phyloP scores from a whole-genome alignment of 1,284 basidiomycete species.

The Prillingera fragicola region DNA sequence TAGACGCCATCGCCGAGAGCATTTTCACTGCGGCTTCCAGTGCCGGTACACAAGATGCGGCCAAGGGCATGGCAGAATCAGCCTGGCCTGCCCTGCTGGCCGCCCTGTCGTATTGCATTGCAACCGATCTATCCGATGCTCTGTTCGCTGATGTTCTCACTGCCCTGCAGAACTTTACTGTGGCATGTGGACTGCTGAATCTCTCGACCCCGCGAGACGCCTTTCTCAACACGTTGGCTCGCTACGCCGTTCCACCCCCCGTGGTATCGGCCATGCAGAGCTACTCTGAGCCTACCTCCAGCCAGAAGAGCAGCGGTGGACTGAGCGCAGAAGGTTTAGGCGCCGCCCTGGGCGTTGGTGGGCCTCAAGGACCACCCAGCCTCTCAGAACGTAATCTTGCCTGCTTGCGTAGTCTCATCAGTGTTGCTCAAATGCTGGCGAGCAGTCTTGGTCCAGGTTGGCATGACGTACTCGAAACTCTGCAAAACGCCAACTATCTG shows the following conservation, averaged over 20 bases:
- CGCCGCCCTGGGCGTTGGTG: conserved; percentile 30
- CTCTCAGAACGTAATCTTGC: conserved; percentile 84
- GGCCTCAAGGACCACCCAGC: conserved; percentile 55
- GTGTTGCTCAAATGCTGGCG: conserved; percentile 73
- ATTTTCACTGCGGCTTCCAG: conserved; percentile 61
- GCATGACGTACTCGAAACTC: conserved; percentile 81
- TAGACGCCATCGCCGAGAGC: conserved; percentile 81
- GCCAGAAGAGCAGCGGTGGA: conserved; percentile 48
- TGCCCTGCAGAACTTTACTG: conserved; percentile 75
- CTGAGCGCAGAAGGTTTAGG: conserved; percentile 68
- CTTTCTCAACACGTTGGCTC: conserved; percentile 78
- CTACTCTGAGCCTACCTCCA: conserved; percentile 53
- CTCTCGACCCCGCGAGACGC: conserved; percentile 85
- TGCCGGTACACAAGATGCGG: conserved; percentile 46
- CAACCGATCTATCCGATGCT: conserved; percentile 70
- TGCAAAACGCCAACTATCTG: conserved; percentile 90
- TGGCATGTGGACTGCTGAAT: conserved; percentile 81
- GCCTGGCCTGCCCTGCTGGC: conserved; percentile 88
- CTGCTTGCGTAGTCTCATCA: conserved; percentile 76
- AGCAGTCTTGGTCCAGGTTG: conserved; percentile 80
- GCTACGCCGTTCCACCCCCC: conserved; percentile 78
- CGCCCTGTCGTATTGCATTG: conserved; percentile 78
- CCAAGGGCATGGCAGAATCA: conserved; percentile 71
- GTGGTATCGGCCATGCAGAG: conserved; percentile 78
- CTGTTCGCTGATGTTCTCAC: conserved; percentile 66